These are phyloP conservation scores for Discostella pseudostelligera DNA, from an alignment of 108 stramenopile genomes.

Conservation along the genomic window DNA sequence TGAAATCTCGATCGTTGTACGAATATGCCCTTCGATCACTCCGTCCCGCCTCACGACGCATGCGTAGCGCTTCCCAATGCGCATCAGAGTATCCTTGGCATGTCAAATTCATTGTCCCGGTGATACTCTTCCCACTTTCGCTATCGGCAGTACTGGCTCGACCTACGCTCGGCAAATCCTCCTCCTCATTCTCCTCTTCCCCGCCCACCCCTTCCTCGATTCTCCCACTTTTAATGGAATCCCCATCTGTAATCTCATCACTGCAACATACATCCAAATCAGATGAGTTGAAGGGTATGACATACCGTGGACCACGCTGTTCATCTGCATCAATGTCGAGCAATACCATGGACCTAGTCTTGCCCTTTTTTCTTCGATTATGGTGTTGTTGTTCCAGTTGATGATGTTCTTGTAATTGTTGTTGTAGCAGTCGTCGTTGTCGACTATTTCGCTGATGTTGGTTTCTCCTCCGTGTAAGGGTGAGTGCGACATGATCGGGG, in stretches of 20 bases:
- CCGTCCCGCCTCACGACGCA: conserved; percentile 33
- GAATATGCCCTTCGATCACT: conserved; percentile 29
- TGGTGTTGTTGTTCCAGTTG: too few species aligned
- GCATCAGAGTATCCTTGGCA: conserved; percentile 35
- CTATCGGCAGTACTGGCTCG: conserved; percentile 2
- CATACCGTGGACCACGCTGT: conserved; percentile 30
- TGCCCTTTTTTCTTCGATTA: conserved; percentile 2
- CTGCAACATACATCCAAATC: conserved; percentile 23
- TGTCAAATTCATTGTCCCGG: conserved; percentile 20
- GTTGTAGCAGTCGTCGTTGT: too few species aligned
- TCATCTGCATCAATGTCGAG: conserved; percentile 40
- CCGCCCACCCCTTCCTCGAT: not conserved
- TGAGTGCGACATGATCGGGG: too few species aligned
- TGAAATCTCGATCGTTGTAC: conserved; percentile 20
- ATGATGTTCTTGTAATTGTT: too few species aligned
- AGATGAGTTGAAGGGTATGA: conserved; percentile 27
- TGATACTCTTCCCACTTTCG: too few species aligned
- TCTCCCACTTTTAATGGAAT: not conserved
- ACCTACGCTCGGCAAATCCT: not conserved
- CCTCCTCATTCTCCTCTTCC: not conserved
- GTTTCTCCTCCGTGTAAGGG: too few species aligned
- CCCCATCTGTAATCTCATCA: conserved; percentile 1
- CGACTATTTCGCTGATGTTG: too few species aligned
- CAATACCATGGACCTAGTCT: conserved; percentile 42
- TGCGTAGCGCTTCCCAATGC: conserved; percentile 33